phyloP scores from a whole-genome alignment of 1,284 basidiomycete genomes.

The Ustilago shanxiensis region DNA sequence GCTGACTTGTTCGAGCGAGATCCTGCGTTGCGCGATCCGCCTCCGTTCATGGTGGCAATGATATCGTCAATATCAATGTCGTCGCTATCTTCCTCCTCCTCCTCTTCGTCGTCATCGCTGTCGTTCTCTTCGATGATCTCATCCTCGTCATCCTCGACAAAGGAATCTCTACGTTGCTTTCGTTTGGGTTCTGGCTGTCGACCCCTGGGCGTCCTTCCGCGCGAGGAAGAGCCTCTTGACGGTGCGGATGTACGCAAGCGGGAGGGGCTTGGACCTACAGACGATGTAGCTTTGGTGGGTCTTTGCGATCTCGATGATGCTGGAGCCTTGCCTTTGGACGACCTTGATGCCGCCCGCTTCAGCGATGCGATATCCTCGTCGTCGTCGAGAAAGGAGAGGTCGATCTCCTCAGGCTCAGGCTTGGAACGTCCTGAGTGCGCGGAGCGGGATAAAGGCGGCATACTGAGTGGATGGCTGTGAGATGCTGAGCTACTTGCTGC shows the following conservation, averaged over 20 bases:
- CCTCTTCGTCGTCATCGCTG: background rate
- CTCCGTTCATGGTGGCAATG: constrained; percentile 35
- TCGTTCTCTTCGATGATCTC: constrained; percentile 8
- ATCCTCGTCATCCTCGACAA: constrained; percentile 14
- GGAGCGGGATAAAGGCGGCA: constrained; percentile 16
- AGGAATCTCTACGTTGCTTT: constrained; percentile 1
- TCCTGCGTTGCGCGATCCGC: background rate
- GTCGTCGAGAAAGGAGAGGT: constrained; percentile 33
- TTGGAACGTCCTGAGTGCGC: too few species aligned
- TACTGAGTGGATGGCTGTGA: background rate
- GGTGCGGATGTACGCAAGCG: background rate
- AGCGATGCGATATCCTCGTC: constrained; percentile 34
- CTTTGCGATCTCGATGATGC: constrained; percentile 1
- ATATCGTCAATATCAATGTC: constrained; percentile 35
- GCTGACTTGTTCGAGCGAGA: constrained; percentile 4
- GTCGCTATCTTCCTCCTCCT: constrained; percentile 16
- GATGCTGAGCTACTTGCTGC: background rate
- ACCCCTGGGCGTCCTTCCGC: background rate
- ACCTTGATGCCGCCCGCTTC: constrained; percentile 1
- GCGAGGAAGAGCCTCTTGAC: background rate
- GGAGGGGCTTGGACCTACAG: constrained; percentile 7
- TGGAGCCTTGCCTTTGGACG: constrained; percentile 10
- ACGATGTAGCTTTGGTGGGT: constrained; percentile 3
- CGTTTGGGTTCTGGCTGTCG: background rate
- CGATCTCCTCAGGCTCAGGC: constrained; percentile 24